phyloP scores from a whole-genome alignment of 306 rosid genomes.

The Vigna trinervia region DNA sequence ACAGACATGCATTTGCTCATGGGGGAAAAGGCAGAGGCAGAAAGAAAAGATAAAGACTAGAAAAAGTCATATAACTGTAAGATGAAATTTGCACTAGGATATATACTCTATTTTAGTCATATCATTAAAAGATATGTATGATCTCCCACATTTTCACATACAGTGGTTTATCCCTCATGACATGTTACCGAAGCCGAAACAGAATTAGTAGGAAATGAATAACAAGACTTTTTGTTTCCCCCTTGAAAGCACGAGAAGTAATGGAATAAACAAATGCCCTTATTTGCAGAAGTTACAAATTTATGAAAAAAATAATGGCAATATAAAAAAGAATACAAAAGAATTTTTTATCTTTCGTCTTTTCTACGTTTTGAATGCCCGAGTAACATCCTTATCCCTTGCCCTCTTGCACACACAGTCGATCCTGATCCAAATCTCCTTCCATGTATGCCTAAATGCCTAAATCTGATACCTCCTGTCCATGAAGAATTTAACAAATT shows the following conservation, averaged over 20 bases:
- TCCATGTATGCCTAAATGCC: conserved; percentile 16
- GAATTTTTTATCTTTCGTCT: conserved; percentile 46
- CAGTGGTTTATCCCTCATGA: background rate
- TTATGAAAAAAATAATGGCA: conserved; percentile 45
- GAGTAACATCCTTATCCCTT: conserved; percentile 31
- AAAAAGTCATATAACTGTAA: no score
- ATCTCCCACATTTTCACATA: background rate
- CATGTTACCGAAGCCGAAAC: background rate
- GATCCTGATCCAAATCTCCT: conserved; percentile 36
- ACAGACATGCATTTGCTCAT: no score
- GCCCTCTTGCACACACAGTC: conserved; percentile 35
- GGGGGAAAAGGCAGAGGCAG: no score
- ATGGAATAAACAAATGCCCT: conserved; percentile 57
- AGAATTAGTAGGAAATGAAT: background rate
- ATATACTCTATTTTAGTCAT: no score
- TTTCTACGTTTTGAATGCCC: conserved; percentile 37
- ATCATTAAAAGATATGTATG: no score
- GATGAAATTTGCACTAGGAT: no score
- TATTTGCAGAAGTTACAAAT: conserved; percentile 55
- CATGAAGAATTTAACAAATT: conserved; percentile 37
- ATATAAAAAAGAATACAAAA: conserved; percentile 61
- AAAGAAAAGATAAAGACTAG: no score
- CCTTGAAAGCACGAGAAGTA: conserved; percentile 16
- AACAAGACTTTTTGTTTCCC: conserved; percentile 1
- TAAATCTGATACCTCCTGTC: conserved; percentile 25